Base-by-base conservation (phyloP, 2,329 filamentous ascomycete species). In the Didymella arachidicola region DNA sequence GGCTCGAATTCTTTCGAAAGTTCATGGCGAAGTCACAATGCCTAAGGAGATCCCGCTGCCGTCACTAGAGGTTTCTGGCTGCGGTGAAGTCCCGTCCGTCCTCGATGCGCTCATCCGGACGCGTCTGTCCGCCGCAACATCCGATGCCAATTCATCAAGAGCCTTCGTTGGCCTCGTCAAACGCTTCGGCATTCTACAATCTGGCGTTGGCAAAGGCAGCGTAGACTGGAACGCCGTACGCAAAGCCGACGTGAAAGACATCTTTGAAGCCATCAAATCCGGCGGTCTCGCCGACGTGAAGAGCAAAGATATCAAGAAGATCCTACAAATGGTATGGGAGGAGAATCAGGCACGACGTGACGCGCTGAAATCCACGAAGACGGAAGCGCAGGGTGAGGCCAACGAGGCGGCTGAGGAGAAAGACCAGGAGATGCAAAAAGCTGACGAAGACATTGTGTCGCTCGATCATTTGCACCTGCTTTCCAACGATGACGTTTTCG, bases 171-270 rank as follows among this genome's bases (percentile, higher is more conserved):
- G 87, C 0, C 80, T 95, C 0, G 85, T 89, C 2, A 70, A 84
- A 18, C 83, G 78, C 32, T 93, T 89, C 62, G 89, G 90, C 1
- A 80, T 86, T 18, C 77, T 89, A 3, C 73, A 86, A 30, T 80
- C 84, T 41, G 87, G 89, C 7, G 78, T 89, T 10, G 89, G 89
- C 5, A 87, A 88, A 65, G 89, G 88, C 3, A 91, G 88, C 53
- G 88, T 93, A 7, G 81, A 93, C 71, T 94, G 90, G 89, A 86
- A 92, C 65, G 86, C 85, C 10, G 88, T 93, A 1, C 84, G 87
- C 22, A 74, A 79, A 26, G 85, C 87, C 1, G 75, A 85, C 1
- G 72, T 85, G 4, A 79, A 84, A 38, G 85, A 89, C 6, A 80
- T 95, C n/a, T 85, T 84, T 44, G 79, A 88, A 49, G 85, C 89